Percentiles rank a stretch among this genome's conserved stretches.
These are phyloP conservation scores for Penicillium paneum DNA, from an alignment of 2,329 filamentous ascomycete genomes.

Conservation along the genomic window DNA sequence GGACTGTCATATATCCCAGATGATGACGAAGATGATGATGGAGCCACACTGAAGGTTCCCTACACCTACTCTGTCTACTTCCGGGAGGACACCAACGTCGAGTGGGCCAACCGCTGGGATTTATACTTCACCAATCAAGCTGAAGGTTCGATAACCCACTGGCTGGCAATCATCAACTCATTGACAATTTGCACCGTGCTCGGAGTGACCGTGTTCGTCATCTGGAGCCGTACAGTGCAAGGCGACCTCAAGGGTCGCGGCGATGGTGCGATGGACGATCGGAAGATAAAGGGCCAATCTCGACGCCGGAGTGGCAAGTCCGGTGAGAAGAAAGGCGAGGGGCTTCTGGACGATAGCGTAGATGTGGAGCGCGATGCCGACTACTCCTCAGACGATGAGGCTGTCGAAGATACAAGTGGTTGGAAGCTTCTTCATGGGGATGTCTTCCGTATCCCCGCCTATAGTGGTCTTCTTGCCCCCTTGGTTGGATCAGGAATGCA, in stretches of 20 bases:
- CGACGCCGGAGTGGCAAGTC: conserved; percentile 33
- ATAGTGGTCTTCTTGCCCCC: conserved; percentile 71
- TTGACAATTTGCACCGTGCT: conserved; percentile 77
- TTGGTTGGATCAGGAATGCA: conserved; percentile 83
- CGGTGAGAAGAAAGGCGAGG: conserved; percentile 54
- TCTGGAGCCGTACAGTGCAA: conserved; percentile 72
- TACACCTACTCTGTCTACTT: conserved; percentile 92
- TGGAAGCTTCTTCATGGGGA: conserved; percentile 90
- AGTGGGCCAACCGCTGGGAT: conserved; percentile 84
- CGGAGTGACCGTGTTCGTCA: conserved; percentile 75
- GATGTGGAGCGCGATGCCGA: conserved; percentile 55
- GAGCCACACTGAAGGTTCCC: conserved; percentile 67
- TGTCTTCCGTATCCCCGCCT: conserved; percentile 71
- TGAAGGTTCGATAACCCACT: conserved; percentile 76
- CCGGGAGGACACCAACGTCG: conserved; percentile 72
- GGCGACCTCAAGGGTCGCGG: conserved; percentile 74
- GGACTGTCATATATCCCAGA: conserved; percentile 60
- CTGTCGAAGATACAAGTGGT: conserved; percentile 74
- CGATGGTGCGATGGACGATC: conserved; percentile 64
- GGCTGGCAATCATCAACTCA: conserved; percentile 85
- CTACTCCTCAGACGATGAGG: conserved; percentile 65
- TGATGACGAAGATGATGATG: conserved; percentile 59
- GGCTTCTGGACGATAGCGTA: conserved; percentile 58
- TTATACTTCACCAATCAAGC: conserved; percentile 86
- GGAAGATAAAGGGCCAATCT: conserved; percentile 55